Conservation (phyloP, 441 rosid species). For the Gossypium schwendimanii region DNA sequence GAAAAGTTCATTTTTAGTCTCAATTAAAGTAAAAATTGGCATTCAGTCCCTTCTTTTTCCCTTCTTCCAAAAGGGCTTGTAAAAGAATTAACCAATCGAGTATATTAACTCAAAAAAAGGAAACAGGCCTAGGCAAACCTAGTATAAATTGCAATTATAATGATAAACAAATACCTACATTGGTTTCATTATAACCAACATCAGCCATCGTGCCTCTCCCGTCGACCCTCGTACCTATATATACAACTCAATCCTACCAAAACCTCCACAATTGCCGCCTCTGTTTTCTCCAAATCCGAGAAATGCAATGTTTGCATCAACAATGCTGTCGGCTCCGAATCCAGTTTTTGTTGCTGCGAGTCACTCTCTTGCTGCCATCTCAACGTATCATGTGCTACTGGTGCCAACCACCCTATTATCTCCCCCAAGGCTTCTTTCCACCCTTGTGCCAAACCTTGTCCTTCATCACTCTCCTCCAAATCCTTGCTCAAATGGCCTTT, state of each 20-base stretch:
- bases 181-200: neutral
- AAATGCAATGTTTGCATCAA: constrained; percentile 43
- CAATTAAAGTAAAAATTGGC: neutral
- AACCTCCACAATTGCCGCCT: constrained; percentile 43
- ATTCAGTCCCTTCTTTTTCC: too few species aligned
- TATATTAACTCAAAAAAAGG: neutral
- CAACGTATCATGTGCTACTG: constrained; percentile 42
- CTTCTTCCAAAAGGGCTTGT: neutral
- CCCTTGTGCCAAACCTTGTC: constrained; percentile 22
- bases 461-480: neutral
- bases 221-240: constrained; percentile 22
- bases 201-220: neutral
- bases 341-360: constrained; percentile 34
- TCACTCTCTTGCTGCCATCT: constrained; percentile 43
- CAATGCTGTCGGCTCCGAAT: constrained; percentile 28
- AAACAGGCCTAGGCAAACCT: neutral
- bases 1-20: neutral
- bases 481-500: constrained; percentile 18
- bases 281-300: constrained; percentile 46
- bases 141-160: neutral
- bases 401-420: constrained; percentile 40
- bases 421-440: constrained; percentile 42
- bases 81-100: neutral
- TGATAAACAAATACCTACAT: neutral
- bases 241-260: constrained; percentile 47